Conservation (phyloP, 768 basidiomycete genomes). For the Scleroderma citrinum region DNA sequence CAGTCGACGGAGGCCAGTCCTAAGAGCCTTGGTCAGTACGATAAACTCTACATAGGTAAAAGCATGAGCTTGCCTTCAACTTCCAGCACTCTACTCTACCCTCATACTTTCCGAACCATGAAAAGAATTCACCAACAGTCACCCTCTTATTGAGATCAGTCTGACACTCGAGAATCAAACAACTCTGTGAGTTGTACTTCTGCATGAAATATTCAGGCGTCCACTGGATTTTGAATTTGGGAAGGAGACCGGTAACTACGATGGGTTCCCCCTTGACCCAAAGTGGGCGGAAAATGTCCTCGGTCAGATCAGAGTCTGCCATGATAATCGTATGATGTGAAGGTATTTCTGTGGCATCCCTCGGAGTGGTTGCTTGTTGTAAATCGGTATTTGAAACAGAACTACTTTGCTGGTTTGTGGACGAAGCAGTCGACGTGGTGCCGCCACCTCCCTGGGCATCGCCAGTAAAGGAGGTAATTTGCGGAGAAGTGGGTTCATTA, state of each 20-base stretch:
- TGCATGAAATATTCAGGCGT: conserved; percentile 75
- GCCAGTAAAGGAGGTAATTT: neutral
- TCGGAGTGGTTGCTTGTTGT: conserved; percentile 7
- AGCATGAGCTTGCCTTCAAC: conserved; percentile 52
- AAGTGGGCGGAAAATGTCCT: conserved; percentile 54
- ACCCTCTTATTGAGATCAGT: conserved; percentile 55
- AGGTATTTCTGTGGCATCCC: conserved; percentile 33
- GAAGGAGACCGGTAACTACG: conserved; percentile 61
- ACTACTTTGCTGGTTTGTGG: conserved; percentile 4
- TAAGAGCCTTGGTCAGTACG: conserved; percentile 25
- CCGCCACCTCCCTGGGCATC: conserved; percentile 6
- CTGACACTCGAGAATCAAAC: conserved; percentile 81
- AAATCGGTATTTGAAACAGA: conserved; percentile 2
- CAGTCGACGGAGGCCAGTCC: conserved; percentile 91
- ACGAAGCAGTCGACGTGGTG: neutral
- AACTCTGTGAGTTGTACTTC: conserved; percentile 55
- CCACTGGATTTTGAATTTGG: conserved; percentile 68
- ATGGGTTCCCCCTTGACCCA: conserved; percentile 77
- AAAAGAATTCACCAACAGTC: conserved; percentile 77
- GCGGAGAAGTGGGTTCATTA: neutral
- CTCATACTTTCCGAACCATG: conserved; percentile 63
- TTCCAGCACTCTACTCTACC: conserved; percentile 59
- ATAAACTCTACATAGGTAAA: neutral
- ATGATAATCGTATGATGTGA: conserved; percentile 43
- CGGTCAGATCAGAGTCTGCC: conserved; percentile 44